Conservation (phyloP, 2,329 filamentous ascomycete species). For the Trichophyton equinum region DNA sequence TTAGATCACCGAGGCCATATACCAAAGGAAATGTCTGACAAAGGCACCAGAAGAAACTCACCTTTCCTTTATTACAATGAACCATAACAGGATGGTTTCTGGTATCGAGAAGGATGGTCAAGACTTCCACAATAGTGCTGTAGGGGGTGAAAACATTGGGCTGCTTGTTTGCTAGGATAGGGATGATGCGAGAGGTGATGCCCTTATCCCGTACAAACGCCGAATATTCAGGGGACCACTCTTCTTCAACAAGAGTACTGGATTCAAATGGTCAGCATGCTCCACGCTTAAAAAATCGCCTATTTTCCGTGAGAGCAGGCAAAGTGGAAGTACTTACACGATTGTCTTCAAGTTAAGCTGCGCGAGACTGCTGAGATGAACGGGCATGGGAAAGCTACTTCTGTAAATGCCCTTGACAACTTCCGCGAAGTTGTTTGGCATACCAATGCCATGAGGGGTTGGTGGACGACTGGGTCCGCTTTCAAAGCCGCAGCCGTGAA, state of each 20-base stretch:
- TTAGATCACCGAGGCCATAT: constrained; percentile 1
- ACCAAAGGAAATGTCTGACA: background rate
- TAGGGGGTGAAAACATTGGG: constrained; percentile 49
- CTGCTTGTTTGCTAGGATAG: constrained; percentile 82
- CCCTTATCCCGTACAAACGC: constrained; percentile 52
- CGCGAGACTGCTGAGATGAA: constrained; percentile 59
- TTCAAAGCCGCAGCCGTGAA: constrained; percentile 10
- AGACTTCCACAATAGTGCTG: constrained; percentile 55
- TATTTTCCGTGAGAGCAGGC: background rate
- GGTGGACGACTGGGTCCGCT: constrained; percentile 19
- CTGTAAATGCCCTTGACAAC: constrained; percentile 66
- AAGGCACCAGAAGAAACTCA: constrained; percentile 22
- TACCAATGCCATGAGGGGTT: constrained; percentile 21
- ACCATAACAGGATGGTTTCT: constrained; percentile 69
- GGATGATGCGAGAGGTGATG: constrained; percentile 62
- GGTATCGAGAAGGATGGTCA: constrained; percentile 58
- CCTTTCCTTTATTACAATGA: constrained; percentile 87
- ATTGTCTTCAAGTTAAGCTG: constrained; percentile 63
- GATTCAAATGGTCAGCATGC: constrained; percentile 4
- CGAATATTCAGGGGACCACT: constrained; percentile 38
- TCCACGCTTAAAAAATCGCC: background rate
- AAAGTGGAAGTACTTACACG: constrained; percentile 43
- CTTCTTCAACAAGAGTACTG: constrained; percentile 53
- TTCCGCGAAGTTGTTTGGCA: constrained; percentile 63
- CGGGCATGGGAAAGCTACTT: constrained; percentile 62